Percentiles rank a stretch among this genome's conserved stretches.
phyloP scores from a whole-genome alignment of 306 rosid genomes.

The Lathyrus tuberosus region DNA sequence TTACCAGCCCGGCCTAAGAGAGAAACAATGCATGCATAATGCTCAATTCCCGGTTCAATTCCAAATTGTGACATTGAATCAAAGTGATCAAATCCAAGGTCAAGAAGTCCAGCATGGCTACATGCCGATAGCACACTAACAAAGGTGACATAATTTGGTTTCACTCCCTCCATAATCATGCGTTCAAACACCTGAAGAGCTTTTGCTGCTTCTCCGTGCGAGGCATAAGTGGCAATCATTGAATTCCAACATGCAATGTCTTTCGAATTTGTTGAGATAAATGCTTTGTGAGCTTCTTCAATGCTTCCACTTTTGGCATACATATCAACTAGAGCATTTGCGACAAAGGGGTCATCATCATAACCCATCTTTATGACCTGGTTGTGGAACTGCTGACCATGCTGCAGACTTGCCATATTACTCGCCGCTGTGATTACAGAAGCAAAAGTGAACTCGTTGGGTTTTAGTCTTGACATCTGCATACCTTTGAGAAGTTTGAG shows the following conservation, averaged over 20 bases:
- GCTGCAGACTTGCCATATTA: constrained; percentile 70
- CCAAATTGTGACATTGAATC: constrained; percentile 63
- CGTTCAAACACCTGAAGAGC: constrained; percentile 63
- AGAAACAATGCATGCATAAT: constrained; percentile 86
- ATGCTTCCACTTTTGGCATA: constrained; percentile 85
- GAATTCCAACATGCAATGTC: constrained; percentile 93
- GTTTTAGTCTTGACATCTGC: constrained; percentile 59
- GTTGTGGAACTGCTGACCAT: constrained; percentile 81
- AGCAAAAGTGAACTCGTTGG: constrained; percentile 84
- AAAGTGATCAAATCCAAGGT: constrained; percentile 68
- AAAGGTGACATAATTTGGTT: constrained; percentile 78
- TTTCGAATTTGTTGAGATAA: constrained; percentile 50
- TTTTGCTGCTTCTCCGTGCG: constrained; percentile 75
- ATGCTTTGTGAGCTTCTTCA: constrained; percentile 62
- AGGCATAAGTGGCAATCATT: constrained; percentile 81
- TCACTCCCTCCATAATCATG: constrained; percentile 56
- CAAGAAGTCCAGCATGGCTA: constrained; percentile 81
- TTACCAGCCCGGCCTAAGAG: constrained; percentile 78
- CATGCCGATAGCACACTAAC: constrained; percentile 84
- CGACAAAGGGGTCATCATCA: constrained; percentile 67
- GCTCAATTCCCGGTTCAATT: constrained; percentile 75
- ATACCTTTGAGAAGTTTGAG: constrained; percentile 63
- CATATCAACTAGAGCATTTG: constrained; percentile 82
- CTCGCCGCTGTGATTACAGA: constrained; percentile 70
- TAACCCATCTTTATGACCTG: constrained; percentile 79